These are phyloP conservation scores for Podospora comata DNA, from an alignment of 495 filamentous ascomycete genomes.

Conservation along the genomic window DNA sequence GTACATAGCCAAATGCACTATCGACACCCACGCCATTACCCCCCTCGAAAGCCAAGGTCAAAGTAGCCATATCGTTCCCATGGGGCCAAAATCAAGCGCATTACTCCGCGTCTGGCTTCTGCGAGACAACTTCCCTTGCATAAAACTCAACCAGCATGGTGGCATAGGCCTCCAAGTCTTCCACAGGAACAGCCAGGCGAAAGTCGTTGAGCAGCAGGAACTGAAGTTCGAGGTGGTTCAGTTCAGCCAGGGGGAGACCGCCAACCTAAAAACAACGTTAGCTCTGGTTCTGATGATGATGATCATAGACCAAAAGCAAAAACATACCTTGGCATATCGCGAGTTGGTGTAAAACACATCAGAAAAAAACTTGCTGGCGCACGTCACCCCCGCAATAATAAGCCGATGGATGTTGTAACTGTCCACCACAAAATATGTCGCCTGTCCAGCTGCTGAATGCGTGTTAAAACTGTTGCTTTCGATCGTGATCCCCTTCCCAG, in stretches of 20 bases:
- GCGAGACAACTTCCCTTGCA: slow-evolving; percentile 80
- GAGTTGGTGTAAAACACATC: slow-evolving; percentile 99
- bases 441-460: slow-evolving; percentile 24
- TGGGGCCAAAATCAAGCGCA: not conserved
- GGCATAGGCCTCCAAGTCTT: slow-evolving; percentile 94
- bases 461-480: slow-evolving; percentile 37
- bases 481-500: slow-evolving; percentile 26
- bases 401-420: slow-evolving; percentile 98
- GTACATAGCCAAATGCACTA: too few relatives aligned
- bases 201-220: slow-evolving; percentile 97
- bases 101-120: slow-evolving; percentile 19
- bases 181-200: slow-evolving; percentile 86
- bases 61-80: not conserved
- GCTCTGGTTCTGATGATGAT: not conserved
- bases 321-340: slow-evolving; percentile 90
- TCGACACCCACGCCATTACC: too few relatives aligned
- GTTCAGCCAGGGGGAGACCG: slow-evolving; percentile 88
- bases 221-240: slow-evolving; percentile 96
- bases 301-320: not conserved
- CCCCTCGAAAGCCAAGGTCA: not conserved
- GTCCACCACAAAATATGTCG: slow-evolving; percentile 89
- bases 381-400: slow-evolving; percentile 96
- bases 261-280: slow-evolving; percentile 65
- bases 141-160: slow-evolving; percentile 99
- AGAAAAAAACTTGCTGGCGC: slow-evolving; percentile 99